Evolutionary conservation across 176 grass and related monocot species (phyloP).

Genomic region (Rhynchospora pubera): DNA sequence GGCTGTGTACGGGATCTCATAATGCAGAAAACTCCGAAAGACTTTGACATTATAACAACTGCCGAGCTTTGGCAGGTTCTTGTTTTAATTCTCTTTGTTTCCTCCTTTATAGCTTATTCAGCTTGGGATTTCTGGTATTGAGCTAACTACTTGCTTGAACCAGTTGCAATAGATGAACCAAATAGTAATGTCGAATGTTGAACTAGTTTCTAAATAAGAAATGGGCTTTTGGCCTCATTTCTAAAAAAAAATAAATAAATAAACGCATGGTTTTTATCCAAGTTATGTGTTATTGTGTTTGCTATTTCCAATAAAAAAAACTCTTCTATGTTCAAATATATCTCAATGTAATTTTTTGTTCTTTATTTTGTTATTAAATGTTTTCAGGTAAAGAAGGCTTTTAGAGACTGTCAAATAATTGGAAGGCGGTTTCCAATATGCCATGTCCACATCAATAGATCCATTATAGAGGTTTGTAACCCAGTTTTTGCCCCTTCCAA

Average conservation of each 20-base stretch:
- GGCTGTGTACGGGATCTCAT: constrained; percentile 94
- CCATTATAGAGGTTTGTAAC: constrained; percentile 68
- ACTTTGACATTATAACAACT: constrained; percentile 93
- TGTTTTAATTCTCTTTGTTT: neutral
- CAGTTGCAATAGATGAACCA: neutral
- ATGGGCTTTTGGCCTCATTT: too few species aligned
- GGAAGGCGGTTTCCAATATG: constrained; percentile 91
- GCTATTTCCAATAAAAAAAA: neutral
- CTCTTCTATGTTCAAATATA: constrained; percentile 8
- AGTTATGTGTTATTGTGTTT: neutral
- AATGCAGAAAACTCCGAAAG: constrained; percentile 90
- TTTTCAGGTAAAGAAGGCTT: constrained; percentile 69
- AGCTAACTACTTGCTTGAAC: neutral
- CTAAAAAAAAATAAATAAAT: too few species aligned
- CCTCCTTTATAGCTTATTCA: too few species aligned
- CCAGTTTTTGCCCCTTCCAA: neutral
- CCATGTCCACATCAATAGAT: constrained; percentile 67
- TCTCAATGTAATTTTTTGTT: constrained; percentile 10
- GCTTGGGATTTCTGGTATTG: neutral
- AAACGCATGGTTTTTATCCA: neutral
- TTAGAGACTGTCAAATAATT: constrained; percentile 63
- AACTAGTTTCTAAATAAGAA: too few species aligned
- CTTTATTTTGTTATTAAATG: constrained; percentile 7
- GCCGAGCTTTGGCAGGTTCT: constrained; percentile 83
- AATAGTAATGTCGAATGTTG: too few species aligned